Evolutionary conservation across 2,329 filamentous ascomycete species (phyloP).

Genomic region (Nemania sp.): DNA sequence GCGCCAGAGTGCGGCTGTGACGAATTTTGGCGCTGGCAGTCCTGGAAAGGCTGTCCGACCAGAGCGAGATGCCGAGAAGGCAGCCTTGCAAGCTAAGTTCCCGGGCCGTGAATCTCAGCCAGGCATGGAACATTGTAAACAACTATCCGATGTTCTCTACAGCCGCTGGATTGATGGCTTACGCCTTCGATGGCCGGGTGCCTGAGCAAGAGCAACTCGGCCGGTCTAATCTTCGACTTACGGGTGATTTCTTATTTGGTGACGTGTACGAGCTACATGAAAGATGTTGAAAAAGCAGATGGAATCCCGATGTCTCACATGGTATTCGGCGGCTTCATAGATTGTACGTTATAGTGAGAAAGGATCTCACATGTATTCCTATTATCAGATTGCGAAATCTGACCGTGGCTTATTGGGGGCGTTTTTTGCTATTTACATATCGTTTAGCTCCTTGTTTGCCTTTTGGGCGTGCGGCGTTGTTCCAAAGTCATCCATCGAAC

Average conservation of each 20-base stretch:
- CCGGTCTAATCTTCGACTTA: too few relatives aligned
- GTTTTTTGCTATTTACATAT: constrained; percentile 5
- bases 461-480: too few relatives aligned
- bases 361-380: neutral
- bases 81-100: constrained; percentile 55
- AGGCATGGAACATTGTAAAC: constrained; percentile 90
- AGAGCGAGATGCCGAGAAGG: constrained; percentile 50
- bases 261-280: neutral
- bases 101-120: constrained; percentile 58
- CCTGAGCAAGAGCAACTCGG: constrained; percentile 17
- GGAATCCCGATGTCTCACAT: neutral
- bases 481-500: too few relatives aligned
- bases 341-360: neutral
- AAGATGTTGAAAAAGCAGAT: neutral
- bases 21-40: constrained; percentile 33
- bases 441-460: too few relatives aligned
- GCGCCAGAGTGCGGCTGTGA: constrained; percentile 54
- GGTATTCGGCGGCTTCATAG: constrained; percentile 1
- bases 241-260: neutral
- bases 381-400: constrained; percentile 6
- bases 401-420: constrained; percentile 1
- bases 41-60: constrained; percentile 37
- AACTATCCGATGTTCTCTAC: constrained; percentile 89
- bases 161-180: constrained; percentile 86
- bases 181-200: constrained; percentile 66